phyloP scores from a whole-genome alignment of 345 rosid genomes.

The Gossypium raimondii region DNA sequence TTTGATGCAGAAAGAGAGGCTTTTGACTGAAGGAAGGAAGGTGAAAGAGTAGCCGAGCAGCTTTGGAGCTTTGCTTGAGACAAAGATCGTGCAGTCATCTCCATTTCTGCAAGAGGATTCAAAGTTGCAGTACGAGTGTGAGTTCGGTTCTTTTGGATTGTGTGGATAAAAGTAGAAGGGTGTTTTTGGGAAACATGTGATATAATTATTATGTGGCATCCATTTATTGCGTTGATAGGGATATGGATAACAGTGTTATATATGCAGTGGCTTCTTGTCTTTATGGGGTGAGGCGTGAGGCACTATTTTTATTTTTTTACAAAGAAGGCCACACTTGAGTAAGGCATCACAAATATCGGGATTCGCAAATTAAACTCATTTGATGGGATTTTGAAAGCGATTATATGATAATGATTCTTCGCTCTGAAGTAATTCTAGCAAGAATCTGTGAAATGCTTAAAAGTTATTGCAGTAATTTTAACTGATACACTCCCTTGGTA shows the following conservation, averaged over 20 bases:
- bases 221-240: slow-evolving; percentile 32
- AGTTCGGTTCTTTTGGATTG: neutral
- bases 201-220: slow-evolving; percentile 37
- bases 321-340: too few relatives aligned
- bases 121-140: neutral
- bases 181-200: slow-evolving; percentile 12
- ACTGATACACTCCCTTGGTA: slow-evolving; percentile 11
- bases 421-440: neutral
- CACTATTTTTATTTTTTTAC: too few relatives aligned
- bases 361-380: neutral
- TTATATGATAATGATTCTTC: too few relatives aligned
- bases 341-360: too few relatives aligned
- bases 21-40: slow-evolving; percentile 27
- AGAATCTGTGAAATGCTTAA: neutral
- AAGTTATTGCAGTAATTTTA: neutral
- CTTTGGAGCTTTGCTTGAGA: slow-evolving; percentile 24
- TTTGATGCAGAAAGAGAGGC: slow-evolving; percentile 22
- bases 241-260: slow-evolving; percentile 30
- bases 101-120: slow-evolving; percentile 24
- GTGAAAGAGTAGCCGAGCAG: slow-evolving; percentile 22
- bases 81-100: slow-evolving; percentile 28
- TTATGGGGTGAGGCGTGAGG: neutral
- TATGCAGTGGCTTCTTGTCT: neutral
- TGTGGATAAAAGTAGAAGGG: slow-evolving; percentile 10
- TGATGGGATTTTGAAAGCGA: too few relatives aligned